These are phyloP conservation scores for Botrytis medusae DNA, from an alignment of 2,329 filamentous ascomycete species.

Conservation along the genomic window DNA sequence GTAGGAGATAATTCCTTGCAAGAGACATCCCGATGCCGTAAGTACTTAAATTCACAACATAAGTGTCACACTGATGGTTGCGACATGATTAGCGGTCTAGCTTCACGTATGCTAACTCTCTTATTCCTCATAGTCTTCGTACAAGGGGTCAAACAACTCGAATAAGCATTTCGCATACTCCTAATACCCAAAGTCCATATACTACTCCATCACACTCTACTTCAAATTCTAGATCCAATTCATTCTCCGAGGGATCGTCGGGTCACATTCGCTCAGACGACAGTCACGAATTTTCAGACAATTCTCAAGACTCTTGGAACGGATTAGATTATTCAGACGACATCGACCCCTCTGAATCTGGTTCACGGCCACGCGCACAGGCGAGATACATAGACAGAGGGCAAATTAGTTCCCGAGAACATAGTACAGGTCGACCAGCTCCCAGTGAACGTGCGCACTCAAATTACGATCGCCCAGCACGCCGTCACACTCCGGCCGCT, in stretches of 20 bases:
- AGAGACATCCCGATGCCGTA: conserved; percentile 30
- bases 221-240: conserved; percentile 34
- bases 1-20: conserved; percentile 37
- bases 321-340: conserved; percentile 47
- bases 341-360: conserved; percentile 59
- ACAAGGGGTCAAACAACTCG: conserved; percentile 14
- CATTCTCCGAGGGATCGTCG: conserved; percentile 37
- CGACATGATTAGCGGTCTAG: conserved; percentile 11
- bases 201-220: conserved; percentile 34
- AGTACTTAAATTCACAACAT: conserved; percentile 23
- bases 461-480: conserved; percentile 38
- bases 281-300: conserved; percentile 44
- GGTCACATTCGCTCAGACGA: conserved; percentile 38
- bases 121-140: neutral
- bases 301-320: conserved; percentile 40
- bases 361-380: conserved; percentile 44
- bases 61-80: conserved; percentile 1
- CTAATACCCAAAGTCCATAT: conserved; percentile 21
- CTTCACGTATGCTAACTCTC: conserved; percentile 5
- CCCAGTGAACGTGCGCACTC: conserved; percentile 39
- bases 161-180: conserved; percentile 32
- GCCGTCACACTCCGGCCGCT: conserved; percentile 38
- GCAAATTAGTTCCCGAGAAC: conserved; percentile 19
- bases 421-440: conserved; percentile 41
- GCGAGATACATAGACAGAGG: conserved; percentile 33